Percentiles rank a stretch among this genome's conserved stretches.
Evolutionary conservation across 208 protist genomes (phyloP).

Genomic region (Vickermania ingenoplastis): DNA sequence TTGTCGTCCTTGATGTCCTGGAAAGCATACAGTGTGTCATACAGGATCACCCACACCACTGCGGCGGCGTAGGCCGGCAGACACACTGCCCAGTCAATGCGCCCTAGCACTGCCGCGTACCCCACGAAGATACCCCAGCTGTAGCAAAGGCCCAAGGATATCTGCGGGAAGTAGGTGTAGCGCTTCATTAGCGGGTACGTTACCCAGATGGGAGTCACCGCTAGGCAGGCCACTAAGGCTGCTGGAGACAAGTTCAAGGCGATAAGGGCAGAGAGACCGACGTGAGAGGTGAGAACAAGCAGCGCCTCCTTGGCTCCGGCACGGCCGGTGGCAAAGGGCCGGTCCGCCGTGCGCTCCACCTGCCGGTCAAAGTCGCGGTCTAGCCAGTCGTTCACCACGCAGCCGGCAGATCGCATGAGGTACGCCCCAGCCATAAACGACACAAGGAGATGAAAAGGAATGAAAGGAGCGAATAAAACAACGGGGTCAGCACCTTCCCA

Average conservation of each 20-base stretch:
- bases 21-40: constrained; percentile 82
- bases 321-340: constrained; percentile 49
- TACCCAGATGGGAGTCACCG: constrained; percentile 49
- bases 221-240: constrained; percentile 39
- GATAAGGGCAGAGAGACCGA: constrained; percentile 33
- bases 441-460: constrained; percentile 61
- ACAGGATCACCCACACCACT: constrained; percentile 71
- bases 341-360: constrained; percentile 58
- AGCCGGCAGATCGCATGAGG: constrained; percentile 72
- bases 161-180: constrained; percentile 67
- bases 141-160: constrained; percentile 67
- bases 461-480: constrained; percentile 62
- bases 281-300: constrained; percentile 31
- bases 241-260: constrained; percentile 58
- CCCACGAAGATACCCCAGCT: constrained; percentile 86
- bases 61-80: constrained; percentile 62
- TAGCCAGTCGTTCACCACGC: constrained; percentile 82
- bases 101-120: constrained; percentile 73
- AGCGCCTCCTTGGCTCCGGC: constrained; percentile 44
- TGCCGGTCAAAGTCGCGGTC: constrained; percentile 64
- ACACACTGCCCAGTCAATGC: constrained; percentile 55
- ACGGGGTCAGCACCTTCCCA: constrained; percentile 80
- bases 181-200: constrained; percentile 83
- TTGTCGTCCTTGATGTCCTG: constrained; percentile 68
- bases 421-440: constrained; percentile 62